These are phyloP conservation scores for Pneumocystis sp. DNA, from an alignment of 1,139 yeast species.

Conservation along the genomic window DNA sequence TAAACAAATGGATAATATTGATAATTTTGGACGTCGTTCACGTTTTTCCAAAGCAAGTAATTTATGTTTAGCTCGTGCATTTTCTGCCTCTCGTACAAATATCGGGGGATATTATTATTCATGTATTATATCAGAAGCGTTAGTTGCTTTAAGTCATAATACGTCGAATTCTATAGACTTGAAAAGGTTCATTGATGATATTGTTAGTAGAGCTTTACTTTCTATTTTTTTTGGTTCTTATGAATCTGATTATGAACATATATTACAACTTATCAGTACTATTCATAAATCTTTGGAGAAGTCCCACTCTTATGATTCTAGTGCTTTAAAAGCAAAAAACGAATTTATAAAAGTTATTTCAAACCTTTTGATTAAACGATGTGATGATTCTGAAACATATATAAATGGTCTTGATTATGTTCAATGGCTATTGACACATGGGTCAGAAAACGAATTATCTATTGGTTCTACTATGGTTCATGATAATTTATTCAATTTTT, in stretches of 20 bases:
- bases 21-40: neutral
- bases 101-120: neutral
- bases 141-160: neutral
- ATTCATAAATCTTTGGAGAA: neutral
- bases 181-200: neutral
- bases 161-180: neutral
- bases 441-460: neutral
- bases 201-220: neutral
- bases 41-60: neutral
- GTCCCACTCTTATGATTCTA: neutral
- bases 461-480: neutral
- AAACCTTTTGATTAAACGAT: neutral
- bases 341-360: neutral
- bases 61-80: neutral
- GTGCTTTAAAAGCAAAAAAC: neutral
- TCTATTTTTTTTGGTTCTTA: slow-evolving; percentile 1
- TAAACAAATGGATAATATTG: neutral
- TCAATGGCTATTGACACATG: neutral
- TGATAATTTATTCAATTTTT: neutral
- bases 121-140: neutral
- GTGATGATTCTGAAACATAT: neutral
- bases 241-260: neutral
- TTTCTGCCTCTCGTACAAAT: neutral
- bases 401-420: neutral
- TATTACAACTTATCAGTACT: neutral